A percentile compares a stretch with the other conserved stretches of the same genome.
Conservation (phyloP, 2,329 filamentous ascomycete species). For the Podosphaera leucotricha region DNA sequence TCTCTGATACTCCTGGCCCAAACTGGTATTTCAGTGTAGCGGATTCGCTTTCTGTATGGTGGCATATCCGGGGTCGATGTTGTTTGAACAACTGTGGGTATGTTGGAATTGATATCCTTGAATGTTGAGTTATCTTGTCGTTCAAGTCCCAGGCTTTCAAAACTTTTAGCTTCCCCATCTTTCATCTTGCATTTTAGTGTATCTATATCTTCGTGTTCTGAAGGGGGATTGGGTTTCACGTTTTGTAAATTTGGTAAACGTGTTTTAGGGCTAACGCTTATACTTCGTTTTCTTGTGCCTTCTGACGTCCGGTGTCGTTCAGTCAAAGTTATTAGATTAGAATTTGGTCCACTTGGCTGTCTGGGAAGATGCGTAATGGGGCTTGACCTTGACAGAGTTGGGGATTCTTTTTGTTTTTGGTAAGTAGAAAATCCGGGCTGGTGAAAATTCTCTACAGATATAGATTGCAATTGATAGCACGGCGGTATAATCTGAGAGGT, state of each 20-base stretch:
- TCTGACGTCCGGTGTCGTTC: slow-evolving; percentile 22
- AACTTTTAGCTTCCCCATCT: slow-evolving; percentile 9
- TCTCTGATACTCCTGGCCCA: slow-evolving; percentile 17
- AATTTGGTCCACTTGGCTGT: slow-evolving; percentile 23
- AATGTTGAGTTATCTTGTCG: slow-evolving; percentile 6
- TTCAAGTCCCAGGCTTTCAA: slow-evolving; percentile 5
- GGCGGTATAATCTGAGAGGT: slow-evolving; percentile 20
- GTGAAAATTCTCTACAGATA: slow-evolving; percentile 21
- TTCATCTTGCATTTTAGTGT: slow-evolving; percentile 13
- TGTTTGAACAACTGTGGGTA: not conserved
- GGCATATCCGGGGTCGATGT: slow-evolving; percentile 4
- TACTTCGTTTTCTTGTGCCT: slow-evolving; percentile 42
- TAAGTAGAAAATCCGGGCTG: slow-evolving; percentile 34
- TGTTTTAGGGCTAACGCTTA: slow-evolving; percentile 63
- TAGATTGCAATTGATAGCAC: slow-evolving; percentile 17
- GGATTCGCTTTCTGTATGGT: slow-evolving; percentile 23
- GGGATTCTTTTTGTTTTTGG: slow-evolving; percentile 23
- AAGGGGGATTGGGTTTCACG: slow-evolving; percentile 5
- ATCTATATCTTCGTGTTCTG: slow-evolving; percentile 8
- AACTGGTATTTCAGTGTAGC: slow-evolving; percentile 28
- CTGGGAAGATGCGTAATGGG: slow-evolving; percentile 16
- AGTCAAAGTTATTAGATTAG: slow-evolving; percentile 22
- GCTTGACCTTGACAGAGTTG: slow-evolving; percentile 5
- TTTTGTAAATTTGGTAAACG: slow-evolving; percentile 20
- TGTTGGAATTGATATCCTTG: slow-evolving; percentile 8